Evolutionary conservation across 305 asterid genomes (phyloP).

Genomic region (Coffea humblotiana): DNA sequence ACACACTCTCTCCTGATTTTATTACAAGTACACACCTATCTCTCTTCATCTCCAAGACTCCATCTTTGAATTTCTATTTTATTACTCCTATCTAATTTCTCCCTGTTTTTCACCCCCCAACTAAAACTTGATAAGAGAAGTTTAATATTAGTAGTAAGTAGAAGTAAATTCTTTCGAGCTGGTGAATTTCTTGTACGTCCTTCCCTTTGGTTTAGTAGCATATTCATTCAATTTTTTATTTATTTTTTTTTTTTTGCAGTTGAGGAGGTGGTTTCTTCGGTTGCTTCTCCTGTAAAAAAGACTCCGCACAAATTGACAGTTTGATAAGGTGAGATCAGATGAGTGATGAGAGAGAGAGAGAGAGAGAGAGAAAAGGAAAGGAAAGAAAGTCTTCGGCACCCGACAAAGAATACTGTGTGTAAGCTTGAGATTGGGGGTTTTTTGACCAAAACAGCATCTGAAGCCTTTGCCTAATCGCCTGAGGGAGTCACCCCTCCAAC

Average conservation of each 20-base stretch:
- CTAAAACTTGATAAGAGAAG: not conserved
- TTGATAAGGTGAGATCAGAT: constrained; percentile 35
- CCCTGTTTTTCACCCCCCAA: constrained; percentile 1
- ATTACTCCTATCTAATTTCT: constrained; percentile 10
- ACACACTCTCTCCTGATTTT: constrained; percentile 13
- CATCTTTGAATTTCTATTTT: not conserved
- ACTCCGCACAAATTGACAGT: constrained; percentile 30
- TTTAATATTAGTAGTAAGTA: no score
- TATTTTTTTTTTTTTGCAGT: constrained; percentile 1
- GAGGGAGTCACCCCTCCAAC: no score
- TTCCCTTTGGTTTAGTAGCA: not conserved
- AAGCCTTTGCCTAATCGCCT: not conserved
- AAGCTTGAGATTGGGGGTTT: constrained; percentile 49
- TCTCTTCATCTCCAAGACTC: not conserved
- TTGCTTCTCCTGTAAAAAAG: constrained; percentile 31
- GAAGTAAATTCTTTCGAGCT: no score
- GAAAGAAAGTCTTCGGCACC: constrained; percentile 38
- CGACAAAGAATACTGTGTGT: constrained; percentile 61
- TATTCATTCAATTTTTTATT: not conserved
- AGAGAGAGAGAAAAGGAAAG: constrained; percentile 13
- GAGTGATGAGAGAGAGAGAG: constrained; percentile 42
- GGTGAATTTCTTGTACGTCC: not conserved
- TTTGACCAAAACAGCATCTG: constrained; percentile 40
- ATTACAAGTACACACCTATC: not conserved
- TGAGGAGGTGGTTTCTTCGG: constrained; percentile 28